Base-by-base conservation (phyloP, 441 rosid genomes). In the Syzygium malaccense region DNA sequence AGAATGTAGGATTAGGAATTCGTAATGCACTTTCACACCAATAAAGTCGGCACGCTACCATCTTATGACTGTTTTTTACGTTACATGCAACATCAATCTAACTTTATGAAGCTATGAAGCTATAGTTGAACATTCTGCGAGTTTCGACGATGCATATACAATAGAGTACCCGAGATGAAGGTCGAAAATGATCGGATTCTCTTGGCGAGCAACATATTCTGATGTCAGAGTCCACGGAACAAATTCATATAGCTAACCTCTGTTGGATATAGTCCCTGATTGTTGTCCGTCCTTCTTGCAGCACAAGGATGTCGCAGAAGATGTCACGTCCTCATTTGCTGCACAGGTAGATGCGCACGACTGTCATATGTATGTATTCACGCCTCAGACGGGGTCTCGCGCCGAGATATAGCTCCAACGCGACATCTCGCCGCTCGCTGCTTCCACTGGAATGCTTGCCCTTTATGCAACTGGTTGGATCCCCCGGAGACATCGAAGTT, bases 301-400 rank as follows among this genome's bases (percentile, higher is more conserved):
- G 95, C 97, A 94, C 93, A 91, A 93, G 92, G 93, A 92, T 75
- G 86, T 96, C 5, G 62, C 78, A 30, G 93, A 54, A 54, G 92
- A 91, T 57, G 97, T 91, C 0, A 94, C 94, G 88, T 93, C 92
- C 23, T 95, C 97, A 1, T 97, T 94, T 85, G 90, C 93, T 87
- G 93, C 98, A 78, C 90, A 58, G 87, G 97, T 97, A 28, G 95
- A 94, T 86, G 86, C 95, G 20, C 99, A 96, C 56, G 96, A 94
- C 91, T 95, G 97, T 89, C 93, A 91, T 41, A 92, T 96, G 94
- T 96, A 95, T 86, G 92, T 95, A 85, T 93, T 97, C 91, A 92
- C 96, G 86, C 95, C 94, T 6, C 91, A 91, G 87, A 64, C 88
- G 25, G 93, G 23, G 48, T 41, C 92, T 87, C 92, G 71, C 87